Conservation (phyloP, 768 basidiomycete species). For the Tylopilus sp. region DNA sequence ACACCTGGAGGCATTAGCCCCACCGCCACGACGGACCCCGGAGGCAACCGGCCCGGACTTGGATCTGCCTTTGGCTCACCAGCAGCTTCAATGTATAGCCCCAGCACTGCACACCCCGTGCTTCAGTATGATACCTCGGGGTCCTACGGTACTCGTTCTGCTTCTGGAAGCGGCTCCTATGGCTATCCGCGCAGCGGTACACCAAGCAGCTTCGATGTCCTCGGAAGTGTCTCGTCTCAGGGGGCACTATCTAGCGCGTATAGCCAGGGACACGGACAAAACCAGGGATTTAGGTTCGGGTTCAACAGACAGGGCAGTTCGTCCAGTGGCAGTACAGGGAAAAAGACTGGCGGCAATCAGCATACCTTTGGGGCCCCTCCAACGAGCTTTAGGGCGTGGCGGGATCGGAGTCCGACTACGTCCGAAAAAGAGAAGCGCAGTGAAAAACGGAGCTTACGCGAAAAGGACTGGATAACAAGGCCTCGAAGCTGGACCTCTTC, state of each 20-base stretch:
- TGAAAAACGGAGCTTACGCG: slow-evolving; percentile 11
- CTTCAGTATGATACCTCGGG: slow-evolving; percentile 18
- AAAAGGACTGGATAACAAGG: slow-evolving; percentile 13
- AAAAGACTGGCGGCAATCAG: slow-evolving; percentile 5
- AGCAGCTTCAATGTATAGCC: slow-evolving; percentile 18
- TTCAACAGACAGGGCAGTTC: slow-evolving; percentile 14
- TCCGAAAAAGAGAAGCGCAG: slow-evolving; percentile 19
- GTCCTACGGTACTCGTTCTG: slow-evolving; percentile 17
- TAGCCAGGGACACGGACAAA: slow-evolving; percentile 14
- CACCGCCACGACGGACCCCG: slow-evolving; percentile 3
- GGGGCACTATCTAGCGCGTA: slow-evolving; percentile 25
- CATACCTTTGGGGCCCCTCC: slow-evolving; percentile 25
- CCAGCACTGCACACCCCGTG: slow-evolving; percentile 6
- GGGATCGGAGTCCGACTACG: slow-evolving; percentile 13
- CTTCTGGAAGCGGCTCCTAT: slow-evolving; percentile 24
- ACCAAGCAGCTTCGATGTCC: slow-evolving; percentile 23
- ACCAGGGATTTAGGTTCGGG: slow-evolving; percentile 18
- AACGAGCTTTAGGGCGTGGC: slow-evolving; percentile 27
- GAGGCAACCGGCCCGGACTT: slow-evolving; percentile 13
- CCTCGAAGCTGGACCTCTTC: slow-evolving; percentile 14
- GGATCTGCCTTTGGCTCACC: slow-evolving; percentile 33
- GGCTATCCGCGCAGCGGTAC: slow-evolving; percentile 25
- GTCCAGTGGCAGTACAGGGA: slow-evolving; percentile 20
- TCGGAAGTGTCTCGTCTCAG: slow-evolving; percentile 32
- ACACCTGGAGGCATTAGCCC: slow-evolving; percentile 7